phyloP scores from a whole-genome alignment of 257 asterid species.

The Rauvolfia tetraphylla region DNA sequence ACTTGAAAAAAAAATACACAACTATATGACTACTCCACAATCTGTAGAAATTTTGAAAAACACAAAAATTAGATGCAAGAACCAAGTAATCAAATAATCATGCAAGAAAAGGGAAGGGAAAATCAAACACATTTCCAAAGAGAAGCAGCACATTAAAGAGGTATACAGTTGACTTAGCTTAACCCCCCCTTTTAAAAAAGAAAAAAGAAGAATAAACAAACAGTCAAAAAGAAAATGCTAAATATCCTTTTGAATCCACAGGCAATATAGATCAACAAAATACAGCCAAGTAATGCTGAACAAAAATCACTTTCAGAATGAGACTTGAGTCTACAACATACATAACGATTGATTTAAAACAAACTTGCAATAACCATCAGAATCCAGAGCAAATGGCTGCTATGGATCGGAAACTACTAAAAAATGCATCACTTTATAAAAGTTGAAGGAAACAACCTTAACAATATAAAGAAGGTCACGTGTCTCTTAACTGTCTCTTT shows the following conservation, averaged over 20 bases:
- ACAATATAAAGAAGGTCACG: background rate
- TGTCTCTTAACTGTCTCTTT: background rate
- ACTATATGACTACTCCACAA: background rate
- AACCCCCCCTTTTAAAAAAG: background rate
- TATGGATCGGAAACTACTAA: too few relatives aligned
- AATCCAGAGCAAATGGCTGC: background rate
- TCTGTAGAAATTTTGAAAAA: too few relatives aligned
- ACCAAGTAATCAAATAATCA: background rate
- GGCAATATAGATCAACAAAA: background rate
- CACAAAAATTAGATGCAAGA: too few relatives aligned
- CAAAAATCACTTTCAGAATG: background rate
- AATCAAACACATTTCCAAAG: background rate
- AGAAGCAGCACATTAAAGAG: background rate
- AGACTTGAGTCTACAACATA: background rate
- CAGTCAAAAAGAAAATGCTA: too few relatives aligned
- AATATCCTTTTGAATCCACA: constrained; percentile 1
- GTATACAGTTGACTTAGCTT: background rate
- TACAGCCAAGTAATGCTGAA: background rate
- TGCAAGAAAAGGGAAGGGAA: background rate
- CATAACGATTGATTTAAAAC: background rate
- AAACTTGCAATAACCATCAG: background rate
- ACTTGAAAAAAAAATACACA: background rate
- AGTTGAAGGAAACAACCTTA: background rate
- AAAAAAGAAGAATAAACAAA: background rate
- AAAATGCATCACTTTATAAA: background rate